These are phyloP conservation scores for Arthrinium phaeospermum DNA, from an alignment of 2,329 filamentous ascomycete genomes.

Conservation along the genomic window DNA sequence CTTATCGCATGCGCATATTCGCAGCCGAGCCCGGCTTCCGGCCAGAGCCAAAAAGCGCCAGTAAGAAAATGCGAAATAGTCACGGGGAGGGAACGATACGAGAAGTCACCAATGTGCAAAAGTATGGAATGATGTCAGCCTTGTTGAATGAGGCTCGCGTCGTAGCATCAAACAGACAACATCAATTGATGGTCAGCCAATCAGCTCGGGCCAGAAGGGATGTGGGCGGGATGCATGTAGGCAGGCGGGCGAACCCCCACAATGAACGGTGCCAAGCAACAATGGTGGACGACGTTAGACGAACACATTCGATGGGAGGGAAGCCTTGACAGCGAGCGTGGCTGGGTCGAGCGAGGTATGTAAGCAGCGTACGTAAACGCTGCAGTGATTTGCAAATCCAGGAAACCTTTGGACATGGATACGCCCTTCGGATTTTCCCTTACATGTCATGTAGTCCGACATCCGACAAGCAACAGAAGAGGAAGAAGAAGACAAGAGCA, in stretches of 20 bases:
- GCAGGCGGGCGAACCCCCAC: neutral
- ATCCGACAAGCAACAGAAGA: neutral
- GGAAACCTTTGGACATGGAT: neutral
- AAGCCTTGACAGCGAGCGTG: too few species aligned
- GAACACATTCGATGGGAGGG: neutral
- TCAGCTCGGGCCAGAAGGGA: neutral
- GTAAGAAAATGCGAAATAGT: neutral
- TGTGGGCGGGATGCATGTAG: neutral
- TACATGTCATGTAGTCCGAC: neutral
- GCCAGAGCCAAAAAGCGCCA: slow-evolving; percentile 12
- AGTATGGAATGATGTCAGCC: neutral
- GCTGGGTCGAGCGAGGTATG: too few species aligned
- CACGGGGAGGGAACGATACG: too few species aligned
- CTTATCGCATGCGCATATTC: slow-evolving; percentile 8
- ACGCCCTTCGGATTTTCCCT: too few species aligned
- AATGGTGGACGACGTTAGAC: neutral
- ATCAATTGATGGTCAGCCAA: neutral
- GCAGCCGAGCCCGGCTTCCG: neutral
- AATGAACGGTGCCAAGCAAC: neutral
- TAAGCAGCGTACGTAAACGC: too few species aligned
- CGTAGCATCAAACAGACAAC: neutral
- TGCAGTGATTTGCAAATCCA: neutral
- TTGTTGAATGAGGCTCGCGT: neutral
- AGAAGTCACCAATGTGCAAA: neutral
- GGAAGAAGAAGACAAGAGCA: neutral